Conservation (phyloP, 2,329 filamentous ascomycete genomes). For the Colletotrichum musicola region DNA sequence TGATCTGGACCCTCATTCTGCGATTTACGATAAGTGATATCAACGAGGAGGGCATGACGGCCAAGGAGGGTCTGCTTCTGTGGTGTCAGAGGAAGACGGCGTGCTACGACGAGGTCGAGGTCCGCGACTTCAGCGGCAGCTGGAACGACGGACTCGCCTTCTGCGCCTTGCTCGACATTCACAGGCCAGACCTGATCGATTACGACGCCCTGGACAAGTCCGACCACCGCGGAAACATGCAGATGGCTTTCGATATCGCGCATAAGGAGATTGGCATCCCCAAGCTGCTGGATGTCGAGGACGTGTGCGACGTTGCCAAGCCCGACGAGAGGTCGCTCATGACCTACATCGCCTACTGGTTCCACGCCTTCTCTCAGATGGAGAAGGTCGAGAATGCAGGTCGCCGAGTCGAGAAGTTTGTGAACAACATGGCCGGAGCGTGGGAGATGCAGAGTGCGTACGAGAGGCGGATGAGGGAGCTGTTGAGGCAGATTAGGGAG, state of each 20-base stretch:
- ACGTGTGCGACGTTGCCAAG: conserved; percentile 96
- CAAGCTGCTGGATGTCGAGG: conserved; percentile 94
- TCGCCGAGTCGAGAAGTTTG: conserved; percentile 96
- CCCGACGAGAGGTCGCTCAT: conserved; percentile 97
- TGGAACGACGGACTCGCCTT: conserved; percentile 99
- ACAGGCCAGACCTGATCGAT: conserved; percentile 96
- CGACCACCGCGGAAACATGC: conserved; percentile 97
- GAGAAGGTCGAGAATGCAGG: conserved; percentile 98
- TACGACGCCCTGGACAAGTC: conserved; percentile 94
- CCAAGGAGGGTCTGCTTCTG: conserved; percentile 92
- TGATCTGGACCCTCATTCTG: conserved; percentile 98
- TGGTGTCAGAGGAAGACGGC: conserved; percentile 99
- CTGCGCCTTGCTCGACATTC: conserved; percentile 95
- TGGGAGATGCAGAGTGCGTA: conserved; percentile 99
- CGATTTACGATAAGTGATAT: conserved; percentile 99
- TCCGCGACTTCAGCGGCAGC: conserved; percentile 92
- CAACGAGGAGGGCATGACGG: conserved; percentile 96
- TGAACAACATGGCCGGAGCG: conserved; percentile 98
- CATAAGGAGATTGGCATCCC: conserved; percentile 97
- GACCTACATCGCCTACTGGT: conserved; percentile 99
- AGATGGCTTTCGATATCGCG: conserved; percentile 96
- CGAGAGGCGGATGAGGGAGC: conserved; percentile 87
- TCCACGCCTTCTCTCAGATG: conserved; percentile 99
- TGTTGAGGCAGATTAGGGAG: conserved; percentile 79
- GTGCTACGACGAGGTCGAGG: conserved; percentile 97